phyloP scores from a whole-genome alignment of 306 rosid species.

The Sindora glabra region DNA sequence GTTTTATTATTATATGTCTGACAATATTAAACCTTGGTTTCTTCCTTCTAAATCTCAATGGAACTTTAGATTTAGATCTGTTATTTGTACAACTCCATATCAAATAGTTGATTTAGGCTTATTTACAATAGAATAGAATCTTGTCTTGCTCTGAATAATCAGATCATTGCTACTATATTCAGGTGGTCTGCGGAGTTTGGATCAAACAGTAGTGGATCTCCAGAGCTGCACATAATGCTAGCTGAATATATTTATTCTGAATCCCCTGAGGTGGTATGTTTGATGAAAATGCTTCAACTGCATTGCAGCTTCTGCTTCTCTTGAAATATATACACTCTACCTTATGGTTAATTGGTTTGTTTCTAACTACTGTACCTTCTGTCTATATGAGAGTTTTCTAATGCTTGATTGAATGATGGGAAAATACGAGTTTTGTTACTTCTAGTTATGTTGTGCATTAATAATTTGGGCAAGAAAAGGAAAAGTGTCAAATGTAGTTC shows the following conservation, averaged over 20 bases:
- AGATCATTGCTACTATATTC: slow-evolving; percentile 7
- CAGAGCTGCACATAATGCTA: slow-evolving; percentile 78
- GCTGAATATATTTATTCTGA: slow-evolving; percentile 86
- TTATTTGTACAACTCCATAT: neutral
- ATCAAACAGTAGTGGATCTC: slow-evolving; percentile 56
- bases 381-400: neutral
- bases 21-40: neutral
- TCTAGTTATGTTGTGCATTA: no score
- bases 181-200: slow-evolving; percentile 96
- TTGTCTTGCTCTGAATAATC: neutral
- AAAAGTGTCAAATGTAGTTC: no score
- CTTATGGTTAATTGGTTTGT: no score
- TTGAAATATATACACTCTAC: neutral
- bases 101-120: neutral
- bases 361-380: neutral
- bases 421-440: neutral
- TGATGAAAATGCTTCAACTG: neutral
- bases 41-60: neutral
- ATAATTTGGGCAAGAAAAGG: no score
- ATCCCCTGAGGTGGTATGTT: slow-evolving; percentile 87
- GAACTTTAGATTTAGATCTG: neutral
- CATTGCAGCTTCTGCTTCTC: slow-evolving; percentile 10
- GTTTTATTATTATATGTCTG: no score
- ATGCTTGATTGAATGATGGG: neutral
- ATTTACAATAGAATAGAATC: neutral